phyloP scores from a whole-genome alignment of 352 stramenopile species.

The Plasmopara halstedii region DNA sequence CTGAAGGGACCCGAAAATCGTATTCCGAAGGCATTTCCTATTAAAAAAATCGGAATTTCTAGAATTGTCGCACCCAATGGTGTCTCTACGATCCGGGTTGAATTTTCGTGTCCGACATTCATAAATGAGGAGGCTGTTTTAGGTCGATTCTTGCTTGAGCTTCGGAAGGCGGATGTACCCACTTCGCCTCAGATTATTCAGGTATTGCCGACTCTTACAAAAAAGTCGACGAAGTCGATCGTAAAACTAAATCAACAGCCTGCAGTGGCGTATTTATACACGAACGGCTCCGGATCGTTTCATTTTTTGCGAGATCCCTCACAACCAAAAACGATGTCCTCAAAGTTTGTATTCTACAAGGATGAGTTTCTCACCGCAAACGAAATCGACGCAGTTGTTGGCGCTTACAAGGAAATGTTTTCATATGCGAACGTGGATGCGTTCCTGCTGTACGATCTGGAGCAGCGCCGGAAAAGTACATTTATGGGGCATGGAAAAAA shows the following conservation, averaged over 20 bases:
- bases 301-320: constrained; percentile 63
- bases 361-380: constrained; percentile 62
- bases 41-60: constrained; percentile 81
- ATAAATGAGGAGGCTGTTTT: constrained; percentile 68
- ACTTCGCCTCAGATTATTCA: constrained; percentile 38
- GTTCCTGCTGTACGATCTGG: constrained; percentile 62
- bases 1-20: constrained; percentile 68
- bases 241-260: constrained; percentile 65
- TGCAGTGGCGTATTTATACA: constrained; percentile 65
- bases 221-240: constrained; percentile 35
- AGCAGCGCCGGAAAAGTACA: constrained; percentile 55
- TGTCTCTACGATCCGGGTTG: constrained; percentile 76
- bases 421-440: constrained; percentile 69
- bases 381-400: constrained; percentile 73
- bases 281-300: constrained; percentile 69
- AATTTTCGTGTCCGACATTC: constrained; percentile 74
- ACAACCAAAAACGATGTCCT: constrained; percentile 21
- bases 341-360: constrained; percentile 82
- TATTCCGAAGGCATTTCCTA: constrained; percentile 68
- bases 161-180: constrained; percentile 28
- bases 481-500: constrained; percentile 23
- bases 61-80: constrained; percentile 69
- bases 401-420: constrained; percentile 81
- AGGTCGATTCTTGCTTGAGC: constrained; percentile 49
- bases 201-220: constrained; percentile 39